These are phyloP conservation scores for Citrus mangshanensis DNA, from an alignment of 345 rosid genomes.

Conservation along the genomic window DNA sequence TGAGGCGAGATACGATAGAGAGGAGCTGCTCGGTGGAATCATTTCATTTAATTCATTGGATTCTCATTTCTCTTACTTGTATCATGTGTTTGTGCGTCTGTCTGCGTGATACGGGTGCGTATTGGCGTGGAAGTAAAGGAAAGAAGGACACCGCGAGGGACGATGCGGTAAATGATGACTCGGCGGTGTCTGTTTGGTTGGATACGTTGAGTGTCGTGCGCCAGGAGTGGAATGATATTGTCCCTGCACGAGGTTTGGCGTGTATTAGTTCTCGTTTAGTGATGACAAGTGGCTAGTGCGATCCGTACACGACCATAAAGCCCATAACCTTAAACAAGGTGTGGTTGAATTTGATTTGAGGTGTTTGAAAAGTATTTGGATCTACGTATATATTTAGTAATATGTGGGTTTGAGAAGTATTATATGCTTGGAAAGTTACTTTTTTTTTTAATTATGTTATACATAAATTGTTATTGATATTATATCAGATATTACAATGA, in stretches of 20 bases:
- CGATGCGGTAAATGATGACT: neutral
- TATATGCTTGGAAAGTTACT: too few species aligned
- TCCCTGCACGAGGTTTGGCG: neutral
- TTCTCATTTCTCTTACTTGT: neutral
- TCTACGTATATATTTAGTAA: too few species aligned
- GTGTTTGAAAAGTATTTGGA: neutral
- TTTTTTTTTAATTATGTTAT: too few species aligned
- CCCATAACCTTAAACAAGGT: neutral
- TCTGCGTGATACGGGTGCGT: conserved; percentile 3
- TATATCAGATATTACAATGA: too few species aligned
- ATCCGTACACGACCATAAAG: too few species aligned
- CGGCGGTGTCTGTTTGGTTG: neutral
- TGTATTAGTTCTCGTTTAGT: neutral
- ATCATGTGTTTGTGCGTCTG: neutral
- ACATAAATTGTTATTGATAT: too few species aligned
- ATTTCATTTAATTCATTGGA: neutral
- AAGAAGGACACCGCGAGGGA: too few species aligned
- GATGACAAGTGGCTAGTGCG: neutral
- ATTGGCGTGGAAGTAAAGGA: neutral
- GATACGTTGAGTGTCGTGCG: neutral
- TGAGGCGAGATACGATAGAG: neutral
- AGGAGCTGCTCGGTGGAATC: neutral
- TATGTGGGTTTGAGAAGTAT: too few species aligned
- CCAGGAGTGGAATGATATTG: neutral
- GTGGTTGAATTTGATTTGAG: neutral